Conservation (phyloP, 495 filamentous ascomycete genomes). For the Paragyromitra xinjiangensis region DNA sequence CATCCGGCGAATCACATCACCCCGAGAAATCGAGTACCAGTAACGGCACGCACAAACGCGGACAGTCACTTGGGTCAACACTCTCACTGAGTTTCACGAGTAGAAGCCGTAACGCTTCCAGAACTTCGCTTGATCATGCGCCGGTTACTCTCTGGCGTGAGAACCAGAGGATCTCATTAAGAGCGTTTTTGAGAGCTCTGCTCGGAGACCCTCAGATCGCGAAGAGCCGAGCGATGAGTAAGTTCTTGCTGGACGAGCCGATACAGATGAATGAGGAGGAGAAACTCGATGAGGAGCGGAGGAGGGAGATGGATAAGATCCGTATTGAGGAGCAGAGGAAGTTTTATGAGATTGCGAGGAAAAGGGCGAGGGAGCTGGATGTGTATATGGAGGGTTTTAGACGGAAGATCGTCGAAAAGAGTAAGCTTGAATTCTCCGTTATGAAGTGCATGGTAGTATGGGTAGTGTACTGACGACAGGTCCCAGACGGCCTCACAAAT, state of each 20-base stretch:
- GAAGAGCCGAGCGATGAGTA: slow-evolving; percentile 77
- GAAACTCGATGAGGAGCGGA: slow-evolving; percentile 74
- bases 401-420: slow-evolving; percentile 77
- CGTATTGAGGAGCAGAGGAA: slow-evolving; percentile 88
- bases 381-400: slow-evolving; percentile 94
- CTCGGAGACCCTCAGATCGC: slow-evolving; percentile 85
- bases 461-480: slow-evolving; percentile 43
- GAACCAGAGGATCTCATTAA: slow-evolving; percentile 87
- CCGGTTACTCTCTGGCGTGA: slow-evolving; percentile 78
- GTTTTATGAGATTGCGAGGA: slow-evolving; percentile 94
- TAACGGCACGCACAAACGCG: slow-evolving; percentile 40
- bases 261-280: slow-evolving; percentile 82
- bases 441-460: neutral
- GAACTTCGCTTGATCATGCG: slow-evolving; percentile 63
- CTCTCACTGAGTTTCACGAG: slow-evolving; percentile 57
- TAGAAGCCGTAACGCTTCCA: slow-evolving; percentile 62
- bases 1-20: slow-evolving; percentile 38
- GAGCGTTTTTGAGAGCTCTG: slow-evolving; percentile 85
- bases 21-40: slow-evolving; percentile 3
- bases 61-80: slow-evolving; percentile 53
- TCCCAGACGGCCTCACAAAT: slow-evolving; percentile 84
- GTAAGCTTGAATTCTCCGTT: slow-evolving; percentile 63
- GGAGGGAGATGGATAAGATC: slow-evolving; percentile 85
- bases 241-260: slow-evolving; percentile 78
- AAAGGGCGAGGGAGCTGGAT: slow-evolving; percentile 89